A percentile compares a stretch with the other conserved stretches of the same genome.
phyloP scores from a whole-genome alignment of 1,284 basidiomycete species.

The Microbotryum lychnidis-dioicae region DNA sequence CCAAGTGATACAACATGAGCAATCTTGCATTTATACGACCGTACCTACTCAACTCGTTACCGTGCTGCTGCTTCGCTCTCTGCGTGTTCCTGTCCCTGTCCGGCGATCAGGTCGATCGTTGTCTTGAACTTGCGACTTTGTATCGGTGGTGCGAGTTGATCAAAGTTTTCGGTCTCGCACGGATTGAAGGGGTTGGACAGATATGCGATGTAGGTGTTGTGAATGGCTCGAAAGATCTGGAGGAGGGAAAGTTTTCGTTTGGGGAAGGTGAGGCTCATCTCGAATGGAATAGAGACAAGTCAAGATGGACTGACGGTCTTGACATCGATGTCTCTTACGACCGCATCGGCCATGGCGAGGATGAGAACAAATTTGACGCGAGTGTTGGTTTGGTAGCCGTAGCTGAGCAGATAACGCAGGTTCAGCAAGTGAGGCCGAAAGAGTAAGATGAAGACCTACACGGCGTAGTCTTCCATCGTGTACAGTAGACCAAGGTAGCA shows the following conservation, averaged over 20 bases:
- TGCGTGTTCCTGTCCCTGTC: background rate
- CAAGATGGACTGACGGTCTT: slow-evolving; percentile 29
- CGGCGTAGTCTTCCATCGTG: slow-evolving; percentile 40
- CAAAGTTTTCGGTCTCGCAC: slow-evolving; percentile 21
- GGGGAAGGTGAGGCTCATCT: slow-evolving; percentile 33
- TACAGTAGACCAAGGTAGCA: slow-evolving; percentile 40
- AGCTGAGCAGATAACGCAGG: slow-evolving; percentile 24
- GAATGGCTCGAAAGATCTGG: slow-evolving; percentile 40
- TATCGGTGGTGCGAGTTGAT: slow-evolving; percentile 20
- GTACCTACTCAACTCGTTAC: too few relatives aligned
- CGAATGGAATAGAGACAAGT: background rate
- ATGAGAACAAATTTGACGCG: slow-evolving; percentile 38
- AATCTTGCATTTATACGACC: too few relatives aligned
- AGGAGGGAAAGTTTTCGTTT: slow-evolving; percentile 20
- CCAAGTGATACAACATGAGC: too few relatives aligned
- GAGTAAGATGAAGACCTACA: slow-evolving; percentile 27
- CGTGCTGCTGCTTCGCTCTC: background rate
- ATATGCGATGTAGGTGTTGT: slow-evolving; percentile 39
- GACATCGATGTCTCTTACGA: slow-evolving; percentile 40
- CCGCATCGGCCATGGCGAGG: slow-evolving; percentile 37
- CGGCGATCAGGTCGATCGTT: slow-evolving; percentile 26
- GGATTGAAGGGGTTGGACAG: slow-evolving; percentile 39
- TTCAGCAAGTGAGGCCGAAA: background rate
- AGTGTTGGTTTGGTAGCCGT: slow-evolving; percentile 41
- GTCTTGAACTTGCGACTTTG: slow-evolving; percentile 18